A percentile compares a stretch with the other conserved stretches of the same genome.
phyloP scores from a whole-genome alignment of 2,329 filamentous ascomycete species.

The Colletotrichum somersetense region DNA sequence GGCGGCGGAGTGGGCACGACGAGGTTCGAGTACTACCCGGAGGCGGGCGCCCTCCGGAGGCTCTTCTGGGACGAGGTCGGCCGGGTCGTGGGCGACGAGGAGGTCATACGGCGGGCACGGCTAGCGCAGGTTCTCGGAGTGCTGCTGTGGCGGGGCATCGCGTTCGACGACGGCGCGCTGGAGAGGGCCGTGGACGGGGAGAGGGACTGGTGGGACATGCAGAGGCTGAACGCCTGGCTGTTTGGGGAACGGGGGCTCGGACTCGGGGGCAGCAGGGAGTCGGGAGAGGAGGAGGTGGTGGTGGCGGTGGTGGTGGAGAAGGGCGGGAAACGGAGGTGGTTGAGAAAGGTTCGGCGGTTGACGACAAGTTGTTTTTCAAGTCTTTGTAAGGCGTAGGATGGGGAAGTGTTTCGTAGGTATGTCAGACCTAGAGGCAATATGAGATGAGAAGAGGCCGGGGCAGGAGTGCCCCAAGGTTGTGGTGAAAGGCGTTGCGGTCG shows the following conservation, averaged over 20 bases:
- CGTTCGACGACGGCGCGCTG: conserved; percentile 71
- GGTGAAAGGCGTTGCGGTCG: background rate
- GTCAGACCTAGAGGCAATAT: background rate
- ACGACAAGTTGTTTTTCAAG: conserved; percentile 5
- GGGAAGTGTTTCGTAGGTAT: background rate
- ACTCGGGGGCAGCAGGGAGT: background rate
- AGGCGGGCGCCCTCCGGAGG: conserved; percentile 57
- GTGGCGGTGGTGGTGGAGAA: background rate
- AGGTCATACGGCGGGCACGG: conserved; percentile 51
- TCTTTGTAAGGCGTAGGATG: background rate
- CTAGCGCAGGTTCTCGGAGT: conserved; percentile 65
- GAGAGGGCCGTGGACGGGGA: conserved; percentile 67
- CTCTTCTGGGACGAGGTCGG: conserved; percentile 64
- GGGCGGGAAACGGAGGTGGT: background rate
- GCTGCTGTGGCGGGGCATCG: conserved; percentile 73
- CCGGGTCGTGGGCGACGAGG: conserved; percentile 48
- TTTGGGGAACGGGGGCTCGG: conserved; percentile 15
- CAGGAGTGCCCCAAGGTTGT: background rate
- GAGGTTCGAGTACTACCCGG: conserved; percentile 59
- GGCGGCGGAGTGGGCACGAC: conserved; percentile 15
- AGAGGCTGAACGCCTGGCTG: conserved; percentile 56
- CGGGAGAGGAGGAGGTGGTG: background rate
- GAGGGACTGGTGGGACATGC: conserved; percentile 66
- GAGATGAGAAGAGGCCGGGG: background rate
- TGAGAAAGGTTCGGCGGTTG: background rate